Conservation (phyloP, 345 rosid species). For the Cardamine chenopodiifolia region DNA sequence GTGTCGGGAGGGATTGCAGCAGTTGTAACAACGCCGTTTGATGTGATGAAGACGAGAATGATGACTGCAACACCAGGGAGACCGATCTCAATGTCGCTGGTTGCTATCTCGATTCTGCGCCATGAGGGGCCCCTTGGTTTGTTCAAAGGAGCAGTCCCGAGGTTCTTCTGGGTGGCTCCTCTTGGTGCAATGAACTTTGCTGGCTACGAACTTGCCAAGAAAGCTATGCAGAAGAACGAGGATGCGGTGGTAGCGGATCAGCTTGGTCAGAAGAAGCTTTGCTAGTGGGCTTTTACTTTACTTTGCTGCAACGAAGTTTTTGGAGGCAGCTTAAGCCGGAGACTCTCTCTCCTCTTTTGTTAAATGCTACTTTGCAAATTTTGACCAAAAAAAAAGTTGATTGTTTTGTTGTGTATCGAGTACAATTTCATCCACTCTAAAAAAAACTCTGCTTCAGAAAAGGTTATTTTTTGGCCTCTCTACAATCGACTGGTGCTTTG, state of each 20-base stretch:
- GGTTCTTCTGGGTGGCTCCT: slow-evolving; percentile 99
- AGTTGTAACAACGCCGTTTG: slow-evolving; percentile 87
- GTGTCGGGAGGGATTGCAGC: slow-evolving; percentile 94
- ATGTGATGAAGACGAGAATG: slow-evolving; percentile 98
- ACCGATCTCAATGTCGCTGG: slow-evolving; percentile 76
- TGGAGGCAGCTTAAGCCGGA: slow-evolving; percentile 39
- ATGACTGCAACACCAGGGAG: slow-evolving; percentile 92
- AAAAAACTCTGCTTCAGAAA: neutral
- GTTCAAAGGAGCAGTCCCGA: slow-evolving; percentile 91
- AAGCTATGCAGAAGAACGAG: slow-evolving; percentile 75
- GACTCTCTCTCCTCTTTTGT: slow-evolving; percentile 32
- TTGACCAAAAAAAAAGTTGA: slow-evolving; percentile 23
- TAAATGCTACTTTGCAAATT: slow-evolving; percentile 38
- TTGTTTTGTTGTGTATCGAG: slow-evolving; percentile 26
- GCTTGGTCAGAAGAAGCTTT: slow-evolving; percentile 42
- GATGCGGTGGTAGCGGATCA: slow-evolving; percentile 41
- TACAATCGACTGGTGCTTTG: neutral
- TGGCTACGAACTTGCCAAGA: slow-evolving; percentile 89
- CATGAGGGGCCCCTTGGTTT: slow-evolving; percentile 92
- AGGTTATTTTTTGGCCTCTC: neutral
- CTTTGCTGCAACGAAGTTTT: slow-evolving; percentile 41
- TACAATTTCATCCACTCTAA: neutral
- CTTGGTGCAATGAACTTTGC: slow-evolving; percentile 99
- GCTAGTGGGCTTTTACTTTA: slow-evolving; percentile 12
- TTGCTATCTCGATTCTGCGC: slow-evolving; percentile 72